These are phyloP conservation scores for Mycena vulgaris DNA, from an alignment of 768 basidiomycete genomes.

Conservation along the genomic window DNA sequence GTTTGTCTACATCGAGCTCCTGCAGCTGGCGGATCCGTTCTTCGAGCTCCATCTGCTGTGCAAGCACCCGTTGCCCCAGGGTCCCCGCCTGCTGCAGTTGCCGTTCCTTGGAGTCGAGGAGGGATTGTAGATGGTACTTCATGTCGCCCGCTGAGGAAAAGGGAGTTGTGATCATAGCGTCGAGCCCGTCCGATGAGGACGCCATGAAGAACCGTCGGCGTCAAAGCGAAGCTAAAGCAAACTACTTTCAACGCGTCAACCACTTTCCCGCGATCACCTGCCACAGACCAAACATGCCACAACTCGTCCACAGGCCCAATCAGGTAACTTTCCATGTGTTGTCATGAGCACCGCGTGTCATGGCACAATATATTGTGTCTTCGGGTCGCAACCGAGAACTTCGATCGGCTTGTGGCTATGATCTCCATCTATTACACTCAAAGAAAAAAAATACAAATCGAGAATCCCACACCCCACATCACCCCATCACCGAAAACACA, in stretches of 20 bases:
- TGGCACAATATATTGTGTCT: too few species aligned
- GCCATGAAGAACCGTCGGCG: constrained; percentile 29
- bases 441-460: too few species aligned
- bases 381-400: too few species aligned
- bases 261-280: neutral
- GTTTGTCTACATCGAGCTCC: constrained; percentile 75
- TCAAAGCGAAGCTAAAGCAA: neutral
- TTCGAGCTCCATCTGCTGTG: constrained; percentile 95
- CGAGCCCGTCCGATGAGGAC: constrained; percentile 37
- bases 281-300: too few species aligned
- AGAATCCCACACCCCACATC: too few species aligned
- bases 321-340: too few species aligned
- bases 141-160: constrained; percentile 71
- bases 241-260: neutral
- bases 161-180: constrained; percentile 42
- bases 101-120: constrained; percentile 92
- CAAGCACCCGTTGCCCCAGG: constrained; percentile 93
- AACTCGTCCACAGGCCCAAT: too few species aligned
- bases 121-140: constrained; percentile 73
- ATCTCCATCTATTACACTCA: too few species aligned
- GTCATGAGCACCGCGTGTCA: too few species aligned
- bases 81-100: constrained; percentile 93
- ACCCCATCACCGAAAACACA: constrained; percentile 63
- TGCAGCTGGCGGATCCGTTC: constrained; percentile 88
- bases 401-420: too few species aligned